Evolutionary conservation across 352 stramenopile genomes (phyloP), one percentile per base, ranked within the genome.

Genomic region (Globisporangium sylvaticum): DNA sequence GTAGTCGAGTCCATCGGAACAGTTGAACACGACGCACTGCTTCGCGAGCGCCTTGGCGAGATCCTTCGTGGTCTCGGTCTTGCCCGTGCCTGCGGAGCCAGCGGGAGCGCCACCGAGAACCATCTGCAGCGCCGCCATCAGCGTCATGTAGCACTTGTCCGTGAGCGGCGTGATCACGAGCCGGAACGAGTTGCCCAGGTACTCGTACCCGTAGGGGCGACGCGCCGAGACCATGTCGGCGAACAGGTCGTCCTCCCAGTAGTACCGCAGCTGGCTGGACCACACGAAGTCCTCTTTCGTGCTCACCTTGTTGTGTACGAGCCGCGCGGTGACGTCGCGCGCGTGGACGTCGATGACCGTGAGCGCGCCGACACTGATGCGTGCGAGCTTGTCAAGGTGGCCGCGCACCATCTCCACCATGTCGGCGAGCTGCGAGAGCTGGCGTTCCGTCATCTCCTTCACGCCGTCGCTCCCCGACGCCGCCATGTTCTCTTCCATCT

Each of bases 1-100:
- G 71, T 98, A 98, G 62, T 98, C 95, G 1, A 98, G 69, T 0
- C 93, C 92, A 58, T 98, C 95, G 0, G 91, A 98, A 70, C 94
- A 98, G 74, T 98, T 98, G 66, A 98, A 98, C 8, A 98, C 94
- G 4, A 98, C 94, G 58, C 94, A 98, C 64, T 98, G 94, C 62
- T 97, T 98, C 2, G 94, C 94, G 0, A 98, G 73, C 3, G 93
- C 94, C 64, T 98, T 98, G 3, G 94, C 91, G 18, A 97, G 56
- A 74, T 97, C 92, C 66, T 98, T 98, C 0, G 94, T 97, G 8
- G 92, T 98, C 71, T 98, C 94, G 0, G 94, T 98, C 66, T 98
- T 98, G 22, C 94, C 94, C 9, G 94, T 98, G 0, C 94, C 94
- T 29, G 94, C 94, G 3, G 94, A 94, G 0, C 94, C 94, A 39